Evolutionary conservation across 495 filamentous ascomycete genomes (phyloP).

Genomic region (Penicillium daleae): DNA sequence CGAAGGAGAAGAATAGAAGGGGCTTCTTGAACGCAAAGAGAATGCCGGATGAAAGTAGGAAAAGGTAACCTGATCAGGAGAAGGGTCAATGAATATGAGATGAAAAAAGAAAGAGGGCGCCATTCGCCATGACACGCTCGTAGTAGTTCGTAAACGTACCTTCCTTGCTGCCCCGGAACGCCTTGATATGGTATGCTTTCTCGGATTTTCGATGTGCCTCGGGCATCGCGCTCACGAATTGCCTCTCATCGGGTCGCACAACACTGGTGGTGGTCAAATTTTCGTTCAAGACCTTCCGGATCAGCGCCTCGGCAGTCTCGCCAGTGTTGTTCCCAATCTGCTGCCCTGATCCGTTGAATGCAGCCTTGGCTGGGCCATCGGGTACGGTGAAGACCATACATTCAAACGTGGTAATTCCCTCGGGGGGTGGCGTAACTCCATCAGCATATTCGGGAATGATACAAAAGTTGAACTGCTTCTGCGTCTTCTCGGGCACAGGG

Average conservation of each 20-base stretch:
- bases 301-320: constrained; percentile 65
- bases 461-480: constrained; percentile 87
- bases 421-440: constrained; percentile 53
- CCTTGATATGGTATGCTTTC: constrained; percentile 90
- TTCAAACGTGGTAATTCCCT: constrained; percentile 53
- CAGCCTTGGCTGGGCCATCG: constrained; percentile 68
- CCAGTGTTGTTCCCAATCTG: constrained; percentile 49
- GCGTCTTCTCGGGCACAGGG: constrained; percentile 88
- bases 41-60: constrained; percentile 84
- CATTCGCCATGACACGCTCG: background rate
- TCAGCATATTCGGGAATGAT: constrained; percentile 69
- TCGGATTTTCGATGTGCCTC: constrained; percentile 89
- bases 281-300: constrained; percentile 65
- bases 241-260: constrained; percentile 66
- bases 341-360: constrained; percentile 43
- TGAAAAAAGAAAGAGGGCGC: background rate
- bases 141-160: constrained; percentile 44
- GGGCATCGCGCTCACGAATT: constrained; percentile 76
- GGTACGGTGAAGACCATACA: constrained; percentile 84
- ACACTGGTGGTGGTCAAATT: constrained; percentile 62
- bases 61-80: constrained; percentile 69
- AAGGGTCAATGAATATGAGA: constrained; percentile 10
- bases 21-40: constrained; percentile 97
- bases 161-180: constrained; percentile 91
- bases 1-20: constrained; percentile 80